Conservation (phyloP, 1,284 basidiomycete species). For the Coriolopsis trogii region DNA sequence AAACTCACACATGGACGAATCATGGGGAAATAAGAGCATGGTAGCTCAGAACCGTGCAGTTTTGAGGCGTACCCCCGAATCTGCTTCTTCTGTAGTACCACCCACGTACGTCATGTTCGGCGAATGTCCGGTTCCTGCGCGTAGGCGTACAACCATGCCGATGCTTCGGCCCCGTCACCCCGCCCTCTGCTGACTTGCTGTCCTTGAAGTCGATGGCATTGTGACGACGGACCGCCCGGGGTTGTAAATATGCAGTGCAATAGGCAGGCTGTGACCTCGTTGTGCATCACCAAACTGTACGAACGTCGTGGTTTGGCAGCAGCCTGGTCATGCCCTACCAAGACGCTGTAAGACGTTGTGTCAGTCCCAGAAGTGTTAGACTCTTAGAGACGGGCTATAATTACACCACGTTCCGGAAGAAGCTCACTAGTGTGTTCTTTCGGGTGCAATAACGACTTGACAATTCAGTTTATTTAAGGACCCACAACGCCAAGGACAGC, state of each 20-base stretch:
- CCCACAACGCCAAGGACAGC: neutral
- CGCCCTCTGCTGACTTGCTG: slow-evolving; percentile 5
- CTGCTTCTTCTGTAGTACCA: slow-evolving; percentile 7
- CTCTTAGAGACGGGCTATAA: slow-evolving; percentile 1
- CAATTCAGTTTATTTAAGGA: slow-evolving; percentile 4
- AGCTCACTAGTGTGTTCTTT: neutral
- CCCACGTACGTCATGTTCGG: slow-evolving; percentile 13
- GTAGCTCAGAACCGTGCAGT: neutral
- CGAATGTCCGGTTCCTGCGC: slow-evolving; percentile 10
- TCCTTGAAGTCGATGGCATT: slow-evolving; percentile 1
- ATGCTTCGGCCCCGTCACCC: slow-evolving; percentile 2
- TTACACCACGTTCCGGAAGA: neutral
- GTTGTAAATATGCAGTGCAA: too few relatives aligned
- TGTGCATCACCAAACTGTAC: neutral
- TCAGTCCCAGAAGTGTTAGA: neutral
- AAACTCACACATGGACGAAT: slow-evolving; percentile 1
- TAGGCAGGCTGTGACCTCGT: neutral
- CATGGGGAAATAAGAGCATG: slow-evolving; percentile 1
- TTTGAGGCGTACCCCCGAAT: slow-evolving; percentile 4
- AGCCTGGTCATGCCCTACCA: neutral
- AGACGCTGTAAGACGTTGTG: neutral
- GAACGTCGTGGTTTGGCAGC: neutral
- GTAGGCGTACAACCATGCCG: slow-evolving; percentile 2
- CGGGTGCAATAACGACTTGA: neutral
- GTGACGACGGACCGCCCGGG: too few relatives aligned